phyloP scores from a whole-genome alignment of 164 flowering plant genomes.

The Stephania cephalantha region DNA sequence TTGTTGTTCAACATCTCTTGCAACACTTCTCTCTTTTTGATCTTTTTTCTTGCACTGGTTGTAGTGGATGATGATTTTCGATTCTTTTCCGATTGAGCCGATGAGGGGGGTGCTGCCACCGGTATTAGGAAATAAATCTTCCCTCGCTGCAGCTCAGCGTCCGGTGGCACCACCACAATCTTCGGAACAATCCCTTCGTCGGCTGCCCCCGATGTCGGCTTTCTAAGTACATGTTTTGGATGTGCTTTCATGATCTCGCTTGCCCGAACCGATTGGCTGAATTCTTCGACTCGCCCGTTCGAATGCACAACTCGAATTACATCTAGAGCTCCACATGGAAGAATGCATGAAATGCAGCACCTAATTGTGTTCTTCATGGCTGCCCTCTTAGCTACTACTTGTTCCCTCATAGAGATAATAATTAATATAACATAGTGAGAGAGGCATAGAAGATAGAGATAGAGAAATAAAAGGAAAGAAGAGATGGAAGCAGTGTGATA shows the following conservation, averaged over 20 bases:
- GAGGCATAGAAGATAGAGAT: slow-evolving; percentile 4
- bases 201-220: slow-evolving; percentile 37
- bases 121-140: slow-evolving; percentile 94
- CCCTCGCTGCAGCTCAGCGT: slow-evolving; percentile 78
- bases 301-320: slow-evolving; percentile 74
- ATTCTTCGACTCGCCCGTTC: slow-evolving; percentile 75
- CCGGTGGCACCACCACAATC: slow-evolving; percentile 69
- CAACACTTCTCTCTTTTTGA: neutral
- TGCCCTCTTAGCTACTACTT: neutral
- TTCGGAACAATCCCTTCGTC: slow-evolving; percentile 38
- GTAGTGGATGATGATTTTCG: slow-evolving; percentile 6
- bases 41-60: slow-evolving; percentile 22
- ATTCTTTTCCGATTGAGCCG: slow-evolving; percentile 10
- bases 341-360: slow-evolving; percentile 91
- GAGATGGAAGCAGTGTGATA: slow-evolving; percentile 10
- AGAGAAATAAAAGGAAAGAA: slow-evolving; percentile 5
- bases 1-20: slow-evolving; percentile 5
- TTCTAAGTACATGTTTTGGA: slow-evolving; percentile 79
- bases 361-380: slow-evolving; percentile 64
- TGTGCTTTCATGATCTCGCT: slow-evolving; percentile 69
- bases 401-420: slow-evolving; percentile 8
- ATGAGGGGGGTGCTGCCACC: slow-evolving; percentile 20
- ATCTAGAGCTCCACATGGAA: slow-evolving; percentile 89
- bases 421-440: neutral
- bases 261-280: slow-evolving; percentile 57